A percentile compares a stretch with the other conserved stretches of the same genome.
These are phyloP conservation scores for Acanthamoeba lenticulata DNA, from an alignment of 208 protist species.

Conservation along the genomic window DNA sequence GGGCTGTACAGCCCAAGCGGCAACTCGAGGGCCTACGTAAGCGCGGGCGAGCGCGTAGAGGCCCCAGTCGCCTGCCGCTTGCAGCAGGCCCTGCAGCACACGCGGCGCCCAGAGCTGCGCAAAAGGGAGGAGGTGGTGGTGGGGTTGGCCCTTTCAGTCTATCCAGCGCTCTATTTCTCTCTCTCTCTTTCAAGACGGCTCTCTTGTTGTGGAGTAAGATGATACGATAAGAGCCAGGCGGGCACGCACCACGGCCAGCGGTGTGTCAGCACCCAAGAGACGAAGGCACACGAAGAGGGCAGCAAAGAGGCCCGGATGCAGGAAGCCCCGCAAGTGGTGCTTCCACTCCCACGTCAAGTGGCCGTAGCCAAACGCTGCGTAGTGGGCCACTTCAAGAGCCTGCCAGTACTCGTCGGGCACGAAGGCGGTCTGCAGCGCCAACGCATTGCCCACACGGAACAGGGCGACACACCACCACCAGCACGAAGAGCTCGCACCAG, in stretches of 20 bases:
- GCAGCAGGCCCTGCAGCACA: constrained; percentile 24
- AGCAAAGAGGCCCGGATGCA: constrained; percentile 82
- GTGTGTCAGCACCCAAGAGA: constrained; percentile 74
- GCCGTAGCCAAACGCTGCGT: constrained; percentile 81
- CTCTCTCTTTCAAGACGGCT: neutral
- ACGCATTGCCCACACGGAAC: constrained; percentile 60
- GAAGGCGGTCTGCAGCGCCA: constrained; percentile 76
- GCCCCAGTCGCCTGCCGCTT: neutral
- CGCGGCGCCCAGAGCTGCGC: neutral
- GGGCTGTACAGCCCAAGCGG: neutral
- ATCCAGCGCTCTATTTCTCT: no score
- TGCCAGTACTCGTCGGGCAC: constrained; percentile 87
- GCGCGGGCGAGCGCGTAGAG: neutral
- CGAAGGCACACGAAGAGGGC: constrained; percentile 72
- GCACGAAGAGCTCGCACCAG: neutral
- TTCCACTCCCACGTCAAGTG: constrained; percentile 85
- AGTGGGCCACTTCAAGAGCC: constrained; percentile 82
- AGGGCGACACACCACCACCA: neutral
- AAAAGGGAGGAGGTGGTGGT: no score
- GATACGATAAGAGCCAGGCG: no score
- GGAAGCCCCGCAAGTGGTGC: constrained; percentile 71
- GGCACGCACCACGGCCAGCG: constrained; percentile 55
- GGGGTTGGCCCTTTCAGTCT: no score
- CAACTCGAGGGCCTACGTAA: neutral
- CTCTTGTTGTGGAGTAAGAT: neutral